These are phyloP conservation scores for Suhomyces sp. DNA, from an alignment of 805 yeast species.

Conservation along the genomic window DNA sequence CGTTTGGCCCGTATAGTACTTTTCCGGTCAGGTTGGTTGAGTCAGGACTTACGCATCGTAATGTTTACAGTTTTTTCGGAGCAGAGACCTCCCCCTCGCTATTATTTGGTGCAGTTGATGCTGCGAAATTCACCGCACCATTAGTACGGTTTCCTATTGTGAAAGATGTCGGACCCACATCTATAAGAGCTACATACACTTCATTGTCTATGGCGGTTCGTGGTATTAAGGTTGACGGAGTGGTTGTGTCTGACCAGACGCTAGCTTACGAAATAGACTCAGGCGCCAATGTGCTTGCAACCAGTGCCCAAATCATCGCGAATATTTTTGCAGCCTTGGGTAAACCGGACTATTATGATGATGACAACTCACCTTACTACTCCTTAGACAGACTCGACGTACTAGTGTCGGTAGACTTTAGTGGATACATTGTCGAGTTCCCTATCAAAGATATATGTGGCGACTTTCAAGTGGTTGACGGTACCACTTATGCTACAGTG, in stretches of 20 bases:
- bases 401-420: conserved; percentile 8
- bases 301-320: conserved; percentile 10
- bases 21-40: conserved; percentile 14
- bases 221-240: conserved; percentile 6
- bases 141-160: conserved; percentile 15
- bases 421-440: conserved; percentile 11
- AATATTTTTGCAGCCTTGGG: conserved; percentile 13
- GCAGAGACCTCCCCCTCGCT: conserved; percentile 8
- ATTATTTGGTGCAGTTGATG: conserved; percentile 34
- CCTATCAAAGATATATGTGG: conserved; percentile 13
- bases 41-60: conserved; percentile 7
- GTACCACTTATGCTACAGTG: conserved; percentile 10
- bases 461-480: conserved; percentile 7
- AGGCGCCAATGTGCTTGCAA: conserved; percentile 15
- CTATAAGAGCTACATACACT: conserved; percentile 6
- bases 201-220: conserved; percentile 13
- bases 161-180: conserved; percentile 9
- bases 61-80: conserved; percentile 14
- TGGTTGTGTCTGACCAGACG: conserved; percentile 11
- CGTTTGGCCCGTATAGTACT: conserved; percentile 10
- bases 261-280: conserved; percentile 16
- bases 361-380: conserved; percentile 7
- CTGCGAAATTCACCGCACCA: conserved; percentile 23
- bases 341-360: not conserved
- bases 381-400: conserved; percentile 2